Evolutionary conservation across 2,329 filamentous ascomycete genomes (phyloP).

Genomic region (Microcera coccophila): DNA sequence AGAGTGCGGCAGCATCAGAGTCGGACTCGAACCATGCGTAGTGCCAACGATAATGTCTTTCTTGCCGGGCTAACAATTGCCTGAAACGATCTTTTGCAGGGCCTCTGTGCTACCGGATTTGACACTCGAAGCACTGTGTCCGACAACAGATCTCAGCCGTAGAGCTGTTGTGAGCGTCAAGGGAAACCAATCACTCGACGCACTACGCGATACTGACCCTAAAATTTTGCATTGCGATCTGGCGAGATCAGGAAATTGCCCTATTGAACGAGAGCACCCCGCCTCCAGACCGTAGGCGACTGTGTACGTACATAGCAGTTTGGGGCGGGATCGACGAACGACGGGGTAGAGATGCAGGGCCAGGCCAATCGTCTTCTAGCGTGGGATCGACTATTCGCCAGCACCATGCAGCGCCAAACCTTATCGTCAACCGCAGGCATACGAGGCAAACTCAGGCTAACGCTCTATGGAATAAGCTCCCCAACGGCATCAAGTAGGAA

Average conservation of each 20-base stretch:
- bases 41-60: not conserved
- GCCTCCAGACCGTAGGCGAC: not conserved
- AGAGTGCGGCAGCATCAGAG: too few species aligned
- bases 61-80: not conserved
- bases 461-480: too few species aligned
- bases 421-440: too few species aligned
- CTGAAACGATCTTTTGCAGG: constrained; percentile 7
- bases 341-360: constrained; percentile 5
- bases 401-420: too few species aligned
- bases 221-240: too few species aligned
- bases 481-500: too few species aligned
- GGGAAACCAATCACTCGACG: too few species aligned
- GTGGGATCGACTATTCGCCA: constrained; percentile 18
- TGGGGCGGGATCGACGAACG: constrained; percentile 10
- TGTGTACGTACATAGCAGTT: constrained; percentile 1
- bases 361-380: constrained; percentile 6
- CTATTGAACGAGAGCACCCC: not conserved
- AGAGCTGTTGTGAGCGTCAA: too few species aligned
- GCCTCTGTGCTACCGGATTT: constrained; percentile 5
- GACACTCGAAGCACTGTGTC: too few species aligned
- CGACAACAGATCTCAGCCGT: too few species aligned
- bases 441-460: too few species aligned
- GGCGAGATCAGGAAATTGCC: not conserved
- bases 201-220: too few species aligned
- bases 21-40: not conserved